Evolutionary conservation across 2,329 filamentous ascomycete species (phyloP).

Genomic region (Cladosporium sp.): DNA sequence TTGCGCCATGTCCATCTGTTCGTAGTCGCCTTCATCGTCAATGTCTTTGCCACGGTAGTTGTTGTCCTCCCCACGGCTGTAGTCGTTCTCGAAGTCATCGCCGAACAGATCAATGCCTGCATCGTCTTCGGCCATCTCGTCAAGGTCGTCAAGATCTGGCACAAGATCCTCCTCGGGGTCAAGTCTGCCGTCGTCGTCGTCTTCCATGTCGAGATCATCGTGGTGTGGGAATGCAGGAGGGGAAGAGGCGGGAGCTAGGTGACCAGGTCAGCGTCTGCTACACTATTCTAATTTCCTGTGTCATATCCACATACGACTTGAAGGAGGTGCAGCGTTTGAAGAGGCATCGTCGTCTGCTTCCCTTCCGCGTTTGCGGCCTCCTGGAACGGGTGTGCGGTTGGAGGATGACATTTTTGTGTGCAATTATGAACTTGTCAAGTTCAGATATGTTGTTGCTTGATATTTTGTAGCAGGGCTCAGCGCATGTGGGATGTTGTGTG

Average conservation of each 20-base stretch:
- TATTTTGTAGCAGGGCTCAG: background rate
- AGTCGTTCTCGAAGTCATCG: slow-evolving; percentile 62
- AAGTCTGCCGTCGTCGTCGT: slow-evolving; percentile 63
- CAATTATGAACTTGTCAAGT: slow-evolving; percentile 65
- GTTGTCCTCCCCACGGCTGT: slow-evolving; percentile 49
- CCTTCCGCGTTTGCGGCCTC: slow-evolving; percentile 58
- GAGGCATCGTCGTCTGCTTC: slow-evolving; percentile 59
- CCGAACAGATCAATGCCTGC: slow-evolving; percentile 68
- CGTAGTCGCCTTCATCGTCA: slow-evolving; percentile 73
- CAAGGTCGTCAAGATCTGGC: slow-evolving; percentile 60
- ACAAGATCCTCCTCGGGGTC: slow-evolving; percentile 64
- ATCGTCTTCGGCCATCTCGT: slow-evolving; percentile 65
- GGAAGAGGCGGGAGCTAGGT: slow-evolving; percentile 52
- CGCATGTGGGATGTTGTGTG: slow-evolving; percentile 9
- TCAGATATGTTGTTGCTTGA: background rate
- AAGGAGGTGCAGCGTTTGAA: slow-evolving; percentile 54
- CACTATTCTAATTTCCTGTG: no score
- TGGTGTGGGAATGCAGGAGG: slow-evolving; percentile 63
- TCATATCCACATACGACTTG: slow-evolving; percentile 53
- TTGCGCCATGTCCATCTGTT: slow-evolving; percentile 60
- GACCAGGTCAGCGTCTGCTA: background rate
- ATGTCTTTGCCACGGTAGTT: slow-evolving; percentile 66
- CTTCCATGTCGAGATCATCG: slow-evolving; percentile 53
- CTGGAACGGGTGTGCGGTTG: slow-evolving; percentile 62
- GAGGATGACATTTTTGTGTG: slow-evolving; percentile 75